Evolutionary conservation across 257 asterid species (phyloP).

Genomic region (Solanum sitiens): DNA sequence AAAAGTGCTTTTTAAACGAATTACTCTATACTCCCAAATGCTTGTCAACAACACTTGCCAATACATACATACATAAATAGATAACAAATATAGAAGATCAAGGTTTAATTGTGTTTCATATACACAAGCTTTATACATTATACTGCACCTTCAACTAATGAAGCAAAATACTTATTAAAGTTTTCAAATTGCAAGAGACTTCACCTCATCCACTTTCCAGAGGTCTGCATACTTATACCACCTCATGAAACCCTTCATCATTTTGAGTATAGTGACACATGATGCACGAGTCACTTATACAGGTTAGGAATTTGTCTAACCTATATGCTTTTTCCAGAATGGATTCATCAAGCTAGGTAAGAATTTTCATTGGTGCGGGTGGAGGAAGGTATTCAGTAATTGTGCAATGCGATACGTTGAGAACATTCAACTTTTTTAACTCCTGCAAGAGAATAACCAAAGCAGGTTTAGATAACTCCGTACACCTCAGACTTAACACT

Average conservation of each 20-base stretch:
- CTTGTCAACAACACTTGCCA: too few relatives aligned
- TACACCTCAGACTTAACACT: too few relatives aligned
- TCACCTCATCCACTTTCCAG: slow-evolving; percentile 69
- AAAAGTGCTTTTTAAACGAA: too few relatives aligned
- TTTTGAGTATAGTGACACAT: slow-evolving; percentile 52
- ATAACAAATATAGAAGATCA: background rate
- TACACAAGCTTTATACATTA: background rate
- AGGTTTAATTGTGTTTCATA: background rate
- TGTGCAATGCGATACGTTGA: slow-evolving; percentile 69
- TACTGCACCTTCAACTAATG: background rate
- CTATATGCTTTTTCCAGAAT: slow-evolving; percentile 31
- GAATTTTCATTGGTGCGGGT: slow-evolving; percentile 17
- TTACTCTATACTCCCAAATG: too few relatives aligned
- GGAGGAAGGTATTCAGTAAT: slow-evolving; percentile 29
- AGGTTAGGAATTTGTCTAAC: slow-evolving; percentile 37
- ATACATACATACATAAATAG: background rate
- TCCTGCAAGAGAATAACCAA: slow-evolving; percentile 41
- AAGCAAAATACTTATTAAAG: background rate
- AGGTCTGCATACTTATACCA: slow-evolving; percentile 79
- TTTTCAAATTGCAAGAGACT: slow-evolving; percentile 55
- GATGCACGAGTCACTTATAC: slow-evolving; percentile 44
- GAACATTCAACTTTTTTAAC: slow-evolving; percentile 46
- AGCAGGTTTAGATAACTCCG: too few relatives aligned
- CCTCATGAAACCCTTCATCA: slow-evolving; percentile 64
- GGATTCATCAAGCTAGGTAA: slow-evolving; percentile 28